phyloP scores from a whole-genome alignment of 2,329 filamentous ascomycete genomes.

The Ascochyta pisi region DNA sequence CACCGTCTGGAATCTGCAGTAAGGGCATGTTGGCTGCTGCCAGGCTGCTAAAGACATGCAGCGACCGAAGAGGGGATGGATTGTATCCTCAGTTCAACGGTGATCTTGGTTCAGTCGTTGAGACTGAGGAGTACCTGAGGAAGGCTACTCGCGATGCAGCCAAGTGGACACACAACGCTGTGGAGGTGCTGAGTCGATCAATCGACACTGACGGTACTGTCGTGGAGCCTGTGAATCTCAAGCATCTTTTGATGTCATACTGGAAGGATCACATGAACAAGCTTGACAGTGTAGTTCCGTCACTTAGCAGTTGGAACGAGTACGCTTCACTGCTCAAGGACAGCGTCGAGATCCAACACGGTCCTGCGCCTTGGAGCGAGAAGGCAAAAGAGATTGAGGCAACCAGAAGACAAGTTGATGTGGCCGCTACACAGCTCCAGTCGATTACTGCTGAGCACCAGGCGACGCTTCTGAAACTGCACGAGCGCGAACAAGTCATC shows the following conservation, averaged over 20 bases:
- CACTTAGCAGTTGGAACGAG: conserved; percentile 68
- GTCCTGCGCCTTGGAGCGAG: conserved; percentile 79
- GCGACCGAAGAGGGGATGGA: conserved; percentile 30
- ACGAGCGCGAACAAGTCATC: conserved; percentile 83
- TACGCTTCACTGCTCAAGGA: conserved; percentile 58
- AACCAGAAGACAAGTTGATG: conserved; percentile 80
- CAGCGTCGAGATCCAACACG: conserved; percentile 68
- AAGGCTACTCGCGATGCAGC: conserved; percentile 23
- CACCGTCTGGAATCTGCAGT: conserved; percentile 21
- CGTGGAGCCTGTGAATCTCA: conserved; percentile 9
- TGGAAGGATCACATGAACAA: conserved; percentile 12
- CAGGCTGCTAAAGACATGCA: conserved; percentile 32
- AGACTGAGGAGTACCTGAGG: conserved; percentile 28
- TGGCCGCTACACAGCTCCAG: conserved; percentile 84
- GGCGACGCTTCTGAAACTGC: conserved; percentile 69
- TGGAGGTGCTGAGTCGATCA: conserved; percentile 8
- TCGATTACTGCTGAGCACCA: conserved; percentile 80
- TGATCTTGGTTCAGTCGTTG: conserved; percentile 29
- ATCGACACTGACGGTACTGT: conserved; percentile 14
- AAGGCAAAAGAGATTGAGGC: conserved; percentile 81
- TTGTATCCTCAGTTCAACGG: conserved; percentile 38
- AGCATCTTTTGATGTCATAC: conserved; percentile 11
- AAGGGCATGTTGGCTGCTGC: conserved; percentile 27
- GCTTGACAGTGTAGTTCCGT: conserved; percentile 12
- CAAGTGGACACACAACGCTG: conserved; percentile 10